Base-by-base conservation (phyloP, 371 early-diverging fungal genomes). In the Saksenaea oblongispora region DNA sequence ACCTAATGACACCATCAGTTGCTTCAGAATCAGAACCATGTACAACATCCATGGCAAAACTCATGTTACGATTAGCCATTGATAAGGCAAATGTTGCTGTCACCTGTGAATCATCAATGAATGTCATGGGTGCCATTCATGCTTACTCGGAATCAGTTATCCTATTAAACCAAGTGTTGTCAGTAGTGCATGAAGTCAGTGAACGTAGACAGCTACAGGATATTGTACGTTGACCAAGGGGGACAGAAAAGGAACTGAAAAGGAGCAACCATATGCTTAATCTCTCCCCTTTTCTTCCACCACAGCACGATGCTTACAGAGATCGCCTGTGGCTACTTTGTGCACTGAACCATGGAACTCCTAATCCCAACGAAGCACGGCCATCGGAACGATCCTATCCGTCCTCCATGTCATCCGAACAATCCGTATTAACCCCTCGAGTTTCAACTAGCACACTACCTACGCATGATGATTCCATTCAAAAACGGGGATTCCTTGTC, bases 251-350 rank as follows among this genome's bases (percentile, higher is more conserved):
- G 7, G 7, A 31, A 31, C 7, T 4, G 7, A 4, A 31, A 4
- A 31, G 31, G 31, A 31, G 31, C 31, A 31, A 31, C 31, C 31
- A 31, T 31, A 31, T 31, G 31, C 31, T 31, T 31, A 31, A 31
- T 31, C 31, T 31, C 7, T 31, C 31, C 31, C 31, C 7, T 31
- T 31, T 7, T 31, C 31, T 7, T 7, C 31, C 31, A 4, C 22
- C 51, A 47, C 22, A 47, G 51, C 51, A 47, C 51, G 51, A 47
- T 47, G 51, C 24, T 22, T 47, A 47, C 22, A 47, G 51, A 47
- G 51, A 47, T 47, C 51, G 51, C 0, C 22, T 47, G 24, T 47
- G 51, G 51, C 51, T 47, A 47, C 51, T 47, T 47, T 22, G 51
- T 47, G 51, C 51, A 47, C 51, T 47, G 51, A 22, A 22, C 24